phyloP scores from a whole-genome alignment of 768 basidiomycete species.

The Calocybe gangraenosa region DNA sequence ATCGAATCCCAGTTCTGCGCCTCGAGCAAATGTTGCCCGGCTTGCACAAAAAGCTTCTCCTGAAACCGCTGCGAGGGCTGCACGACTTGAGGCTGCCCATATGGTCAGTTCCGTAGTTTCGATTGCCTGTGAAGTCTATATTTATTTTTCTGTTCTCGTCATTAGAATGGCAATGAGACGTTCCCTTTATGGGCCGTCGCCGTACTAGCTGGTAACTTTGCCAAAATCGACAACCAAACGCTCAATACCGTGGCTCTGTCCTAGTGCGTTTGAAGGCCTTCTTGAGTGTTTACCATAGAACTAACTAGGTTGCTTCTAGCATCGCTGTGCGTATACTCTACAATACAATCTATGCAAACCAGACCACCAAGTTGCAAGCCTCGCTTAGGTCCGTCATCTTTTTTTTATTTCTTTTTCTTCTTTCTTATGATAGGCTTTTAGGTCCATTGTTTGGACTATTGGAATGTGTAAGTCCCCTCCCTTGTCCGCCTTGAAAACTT shows the following conservation, averaged over 20 bases:
- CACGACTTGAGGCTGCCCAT: conserved; percentile 21
- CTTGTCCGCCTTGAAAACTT: neutral
- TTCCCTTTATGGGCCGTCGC: conserved; percentile 26
- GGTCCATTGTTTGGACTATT: conserved; percentile 4
- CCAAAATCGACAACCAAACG: conserved; percentile 13
- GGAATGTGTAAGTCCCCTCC: conserved; percentile 6
- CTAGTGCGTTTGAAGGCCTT: conserved; percentile 18
- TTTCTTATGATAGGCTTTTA: neutral
- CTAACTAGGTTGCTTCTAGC: conserved; percentile 7
- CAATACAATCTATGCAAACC: conserved; percentile 28
- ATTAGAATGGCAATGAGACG: conserved; percentile 26
- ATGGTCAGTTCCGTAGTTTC: conserved; percentile 12
- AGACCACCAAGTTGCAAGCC: conserved; percentile 12
- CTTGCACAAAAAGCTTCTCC: conserved; percentile 15
- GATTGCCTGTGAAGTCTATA: neutral
- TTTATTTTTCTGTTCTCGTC: neutral
- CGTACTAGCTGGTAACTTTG: conserved; percentile 11
- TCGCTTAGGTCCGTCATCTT: conserved; percentile 7
- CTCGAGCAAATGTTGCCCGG: conserved; percentile 16
- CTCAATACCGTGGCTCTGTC: conserved; percentile 25
- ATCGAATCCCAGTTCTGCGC: conserved; percentile 11
- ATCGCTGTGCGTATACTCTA: conserved; percentile 21
- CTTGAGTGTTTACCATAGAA: neutral
- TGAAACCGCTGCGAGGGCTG: conserved; percentile 14
- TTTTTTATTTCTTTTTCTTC: neutral